Evolutionary conservation across 2,329 filamentous ascomycete genomes (phyloP).

Genomic region (Clonostachys rhizophaga): DNA sequence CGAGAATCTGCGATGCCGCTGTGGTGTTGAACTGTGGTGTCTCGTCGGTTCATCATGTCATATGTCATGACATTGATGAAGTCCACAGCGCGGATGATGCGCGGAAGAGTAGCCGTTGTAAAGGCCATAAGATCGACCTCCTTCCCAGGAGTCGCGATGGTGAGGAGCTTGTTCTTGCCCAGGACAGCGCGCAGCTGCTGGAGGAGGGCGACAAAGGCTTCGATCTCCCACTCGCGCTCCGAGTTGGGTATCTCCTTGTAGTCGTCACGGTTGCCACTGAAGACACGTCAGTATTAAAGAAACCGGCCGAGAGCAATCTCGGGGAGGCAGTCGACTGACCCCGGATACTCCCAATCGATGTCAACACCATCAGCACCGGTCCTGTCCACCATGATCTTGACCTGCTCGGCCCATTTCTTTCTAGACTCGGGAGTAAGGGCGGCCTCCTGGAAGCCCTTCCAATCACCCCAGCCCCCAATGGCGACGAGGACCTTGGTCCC

Average conservation of each 20-base stretch:
- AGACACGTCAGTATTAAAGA: slow-evolving; percentile 24
- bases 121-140: slow-evolving; percentile 64
- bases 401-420: slow-evolving; percentile 56
- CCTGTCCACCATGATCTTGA: slow-evolving; percentile 55
- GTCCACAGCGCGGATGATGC: slow-evolving; percentile 55
- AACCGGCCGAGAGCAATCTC: neutral
- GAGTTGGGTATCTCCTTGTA: slow-evolving; percentile 62
- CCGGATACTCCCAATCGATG: slow-evolving; percentile 63
- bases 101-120: slow-evolving; percentile 51
- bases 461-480: slow-evolving; percentile 73
- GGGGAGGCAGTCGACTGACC: slow-evolving; percentile 18
- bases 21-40: slow-evolving; percentile 60
- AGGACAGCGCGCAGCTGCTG: slow-evolving; percentile 52
- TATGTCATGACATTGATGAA: slow-evolving; percentile 68
- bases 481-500: slow-evolving; percentile 64
- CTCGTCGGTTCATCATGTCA: slow-evolving; percentile 66
- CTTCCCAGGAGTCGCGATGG: slow-evolving; percentile 64
- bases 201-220: slow-evolving; percentile 58
- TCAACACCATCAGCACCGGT: slow-evolving; percentile 62
- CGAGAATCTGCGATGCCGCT: slow-evolving; percentile 54
- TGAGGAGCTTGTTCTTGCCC: slow-evolving; percentile 52
- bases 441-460: slow-evolving; percentile 54
- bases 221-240: slow-evolving; percentile 55
- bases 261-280: slow-evolving; percentile 62
- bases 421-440: slow-evolving; percentile 46